Evolutionary conservation across 768 basidiomycete species (phyloP).

Genomic region (Agaricus sinodeliciosus): DNA sequence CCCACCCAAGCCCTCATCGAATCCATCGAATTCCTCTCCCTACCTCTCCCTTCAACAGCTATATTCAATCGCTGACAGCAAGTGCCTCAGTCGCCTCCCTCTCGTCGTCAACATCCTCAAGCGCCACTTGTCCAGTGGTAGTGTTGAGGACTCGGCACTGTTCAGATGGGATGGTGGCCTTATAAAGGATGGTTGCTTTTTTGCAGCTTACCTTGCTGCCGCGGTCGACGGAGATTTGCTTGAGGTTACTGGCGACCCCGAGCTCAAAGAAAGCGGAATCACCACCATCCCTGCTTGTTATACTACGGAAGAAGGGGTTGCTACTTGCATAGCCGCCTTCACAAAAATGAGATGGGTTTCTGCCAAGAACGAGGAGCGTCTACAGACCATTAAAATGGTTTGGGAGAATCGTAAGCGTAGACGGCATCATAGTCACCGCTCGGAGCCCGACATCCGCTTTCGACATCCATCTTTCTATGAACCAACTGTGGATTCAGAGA

Average conservation of each 20-base stretch:
- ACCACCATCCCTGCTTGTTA: constrained; percentile 20
- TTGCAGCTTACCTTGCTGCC: constrained; percentile 72
- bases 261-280: constrained; percentile 26
- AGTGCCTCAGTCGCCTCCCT: constrained; percentile 46
- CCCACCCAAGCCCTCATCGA: constrained; percentile 42
- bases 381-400: constrained; percentile 50
- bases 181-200: constrained; percentile 87
- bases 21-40: constrained; percentile 34
- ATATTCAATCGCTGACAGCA: constrained; percentile 39
- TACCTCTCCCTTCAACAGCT: constrained; percentile 42
- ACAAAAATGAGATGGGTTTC: constrained; percentile 78
- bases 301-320: constrained; percentile 38
- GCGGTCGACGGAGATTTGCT: constrained; percentile 45
- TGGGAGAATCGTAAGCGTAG: constrained; percentile 40
- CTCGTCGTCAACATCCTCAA: constrained; percentile 45
- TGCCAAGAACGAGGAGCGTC: constrained; percentile 67
- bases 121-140: constrained; percentile 33
- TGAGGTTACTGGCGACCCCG: constrained; percentile 26
- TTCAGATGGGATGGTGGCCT: constrained; percentile 85
- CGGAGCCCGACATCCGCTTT: constrained; percentile 12
- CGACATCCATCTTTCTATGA: constrained; percentile 9
- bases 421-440: constrained; percentile 18
- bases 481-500: constrained; percentile 14
- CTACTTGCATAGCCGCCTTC: constrained; percentile 68
- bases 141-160: constrained; percentile 34